Evolutionary conservation across 1,139 yeast species (phyloP).

Genomic region (Geotrichum histeridarum): DNA sequence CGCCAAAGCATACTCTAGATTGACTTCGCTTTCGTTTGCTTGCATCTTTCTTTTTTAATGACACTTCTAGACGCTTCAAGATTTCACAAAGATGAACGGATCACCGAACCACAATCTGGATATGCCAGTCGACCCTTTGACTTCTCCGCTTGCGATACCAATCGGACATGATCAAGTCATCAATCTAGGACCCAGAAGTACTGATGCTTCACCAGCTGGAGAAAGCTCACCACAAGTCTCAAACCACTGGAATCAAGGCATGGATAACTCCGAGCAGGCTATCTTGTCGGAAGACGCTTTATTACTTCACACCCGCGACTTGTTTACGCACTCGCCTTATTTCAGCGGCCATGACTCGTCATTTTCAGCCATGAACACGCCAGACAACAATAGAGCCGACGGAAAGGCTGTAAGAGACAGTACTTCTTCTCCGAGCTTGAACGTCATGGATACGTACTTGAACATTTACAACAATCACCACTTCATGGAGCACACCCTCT

Average conservation of each 20-base stretch:
- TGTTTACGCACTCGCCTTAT: neutral
- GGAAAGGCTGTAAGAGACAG: neutral
- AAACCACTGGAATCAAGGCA: constrained; percentile 7
- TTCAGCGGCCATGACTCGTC: neutral
- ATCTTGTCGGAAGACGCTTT: constrained; percentile 19
- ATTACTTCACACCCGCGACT: constrained; percentile 12
- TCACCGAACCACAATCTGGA: too few species aligned
- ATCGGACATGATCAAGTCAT: neutral
- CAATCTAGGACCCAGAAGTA: neutral
- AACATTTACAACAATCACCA: neutral
- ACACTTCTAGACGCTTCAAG: too few species aligned
- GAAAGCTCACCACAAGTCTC: neutral
- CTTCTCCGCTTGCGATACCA: too few species aligned
- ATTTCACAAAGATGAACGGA: too few species aligned
- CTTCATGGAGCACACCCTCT: neutral
- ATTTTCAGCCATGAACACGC: neutral
- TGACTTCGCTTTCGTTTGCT: too few species aligned
- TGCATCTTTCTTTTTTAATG: too few species aligned
- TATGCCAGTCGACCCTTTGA: too few species aligned
- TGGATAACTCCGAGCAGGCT: constrained; percentile 20
- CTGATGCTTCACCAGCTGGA: constrained; percentile 1
- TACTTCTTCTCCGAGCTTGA: neutral
- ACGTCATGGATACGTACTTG: neutral
- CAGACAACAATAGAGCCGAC: neutral
- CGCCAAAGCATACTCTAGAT: too few species aligned